Base-by-base conservation (phyloP, 139 green algal species). In the Mesotaenium endlicherianum region DNA sequence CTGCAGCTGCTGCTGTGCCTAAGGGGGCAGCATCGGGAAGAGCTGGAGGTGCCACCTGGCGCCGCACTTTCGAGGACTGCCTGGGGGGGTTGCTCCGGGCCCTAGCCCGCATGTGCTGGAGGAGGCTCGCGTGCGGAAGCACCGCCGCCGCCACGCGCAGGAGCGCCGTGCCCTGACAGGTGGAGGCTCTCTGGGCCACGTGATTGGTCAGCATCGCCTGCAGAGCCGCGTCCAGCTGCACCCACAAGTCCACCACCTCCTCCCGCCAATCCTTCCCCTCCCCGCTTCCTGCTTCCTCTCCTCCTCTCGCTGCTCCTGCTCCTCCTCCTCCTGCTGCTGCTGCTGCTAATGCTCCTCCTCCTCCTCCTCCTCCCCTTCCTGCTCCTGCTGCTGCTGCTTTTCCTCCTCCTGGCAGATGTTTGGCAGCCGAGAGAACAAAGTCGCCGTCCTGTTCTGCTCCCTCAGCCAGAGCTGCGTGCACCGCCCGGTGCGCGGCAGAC, bases 141-240 rank as follows among this genome's bases (percentile, higher is more conserved):
- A 45, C 38, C 41, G 17, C 42, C 30, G 59, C 55, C 14, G 31
- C 41, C 17, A 82, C 36, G 6, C 75, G 14, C 6, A 82, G n/a
- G 42, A 82, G 75, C 39, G 75, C 75, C 3, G 11, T 8, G 38
- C 75, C 75, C 8, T 82, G 75, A 39, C 30, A 3, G 14, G 31
- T 17, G 5, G 75, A 82, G 5, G 75, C 75, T 30, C 75, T 77
- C 75, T 34, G 31, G 38, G 57, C 75, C 36, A 82, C 75, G 43
- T 82, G 75, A 79, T 82, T 82, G 4, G 50, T 82, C 57, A 82
- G 4, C 41, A 8, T 47, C 59, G 47, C 75, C 3, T 82, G 3
- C 58, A 82, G 55, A n/a, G 43, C 17, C 17, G 30, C 41, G 40
- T 82, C 75, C 44, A 75, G 41, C 14, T 53, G 38, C 11, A 43